Evolutionary conservation across 1,284 basidiomycete species (phyloP), one percentile per base, ranked within the genome.

Genomic region (Puccinia horiana): DNA sequence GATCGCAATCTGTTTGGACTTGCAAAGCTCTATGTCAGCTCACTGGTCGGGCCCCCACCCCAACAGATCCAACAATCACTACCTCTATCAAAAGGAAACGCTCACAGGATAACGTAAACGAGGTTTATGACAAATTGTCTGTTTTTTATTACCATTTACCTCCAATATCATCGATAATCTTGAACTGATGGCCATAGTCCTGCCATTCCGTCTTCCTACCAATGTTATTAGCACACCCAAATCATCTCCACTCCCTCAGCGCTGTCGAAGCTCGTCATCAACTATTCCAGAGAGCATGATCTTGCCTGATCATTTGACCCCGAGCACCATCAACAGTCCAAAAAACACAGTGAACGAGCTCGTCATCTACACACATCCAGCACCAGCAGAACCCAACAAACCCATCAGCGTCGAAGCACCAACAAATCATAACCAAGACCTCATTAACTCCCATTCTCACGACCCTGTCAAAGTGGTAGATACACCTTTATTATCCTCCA

Each of bases 1-100:
- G 76, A 32, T 47, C 61, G 9, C 54, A 65, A 47, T 47, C 58
- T 20, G 42, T 77, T 77, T 77, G 76, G 76, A 77, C 56, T 26
- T 77, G 56, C 42, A 63, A 77, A 65, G 56, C 76, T 65, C 44
- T 77, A 32, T 35, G 61, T 44, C 76, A 77, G 26, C 42, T 73
- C 49, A 52, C 65, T 47, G 65, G 65, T 1, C 65, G 65, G 26
- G 37, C 37, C 40, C 29, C 32, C 12, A n/a, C 14, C 40, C 2
- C 37, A 26, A 8, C 65, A 26, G 26, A 26, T 44, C 26, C 65
- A 42, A 2, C 65, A 8, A 42, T 47, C 26, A 14, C 37, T 23
- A 61, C 29, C 32, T 61, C 58, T 61, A 32, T 1, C 65, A 69
- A 69, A 29, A 42, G 65, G 65, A 69, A 69, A 37, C 65, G 65